These are phyloP conservation scores for Miamiensis avidus DNA, from an alignment of 169 alveolate species.

Conservation along the genomic window DNA sequence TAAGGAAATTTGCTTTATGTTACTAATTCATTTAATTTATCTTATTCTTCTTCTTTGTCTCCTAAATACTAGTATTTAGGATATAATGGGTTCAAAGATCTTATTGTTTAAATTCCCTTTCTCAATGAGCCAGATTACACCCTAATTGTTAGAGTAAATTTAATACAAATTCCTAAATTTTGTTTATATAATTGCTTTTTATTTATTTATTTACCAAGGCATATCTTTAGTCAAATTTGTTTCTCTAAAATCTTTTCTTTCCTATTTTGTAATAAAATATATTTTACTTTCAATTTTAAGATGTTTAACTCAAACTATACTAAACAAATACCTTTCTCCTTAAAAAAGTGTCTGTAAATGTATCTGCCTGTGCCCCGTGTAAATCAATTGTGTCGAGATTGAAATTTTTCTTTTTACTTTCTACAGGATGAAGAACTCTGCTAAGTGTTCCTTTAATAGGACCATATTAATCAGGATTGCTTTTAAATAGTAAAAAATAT, in stretches of 20 bases:
- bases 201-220: no score
- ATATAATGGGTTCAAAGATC: background rate
- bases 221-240: constrained; percentile 11
- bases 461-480: background rate
- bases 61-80: constrained; percentile 13
- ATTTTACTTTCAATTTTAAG: no score
- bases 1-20: background rate
- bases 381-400: constrained; percentile 6
- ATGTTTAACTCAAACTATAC: no score
- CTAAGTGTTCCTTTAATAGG: background rate
- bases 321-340: constrained; percentile 3
- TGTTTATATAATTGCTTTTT: no score
- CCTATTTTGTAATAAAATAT: background rate
- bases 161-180: no score
- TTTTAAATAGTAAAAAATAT: background rate
- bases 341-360: constrained; percentile 9
- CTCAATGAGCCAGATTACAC: constrained; percentile 4
- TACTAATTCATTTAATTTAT: background rate
- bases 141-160: no score
- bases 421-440: constrained; percentile 10
- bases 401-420: background rate
- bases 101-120: constrained; percentile 18
- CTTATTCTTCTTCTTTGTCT: background rate
- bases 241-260: constrained; percentile 13
- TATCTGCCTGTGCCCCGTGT: constrained; percentile 7